Evolutionary conservation across 192 early-diverging fungal genomes (phyloP).

Genomic region (Martensiomyces pterosporus): DNA sequence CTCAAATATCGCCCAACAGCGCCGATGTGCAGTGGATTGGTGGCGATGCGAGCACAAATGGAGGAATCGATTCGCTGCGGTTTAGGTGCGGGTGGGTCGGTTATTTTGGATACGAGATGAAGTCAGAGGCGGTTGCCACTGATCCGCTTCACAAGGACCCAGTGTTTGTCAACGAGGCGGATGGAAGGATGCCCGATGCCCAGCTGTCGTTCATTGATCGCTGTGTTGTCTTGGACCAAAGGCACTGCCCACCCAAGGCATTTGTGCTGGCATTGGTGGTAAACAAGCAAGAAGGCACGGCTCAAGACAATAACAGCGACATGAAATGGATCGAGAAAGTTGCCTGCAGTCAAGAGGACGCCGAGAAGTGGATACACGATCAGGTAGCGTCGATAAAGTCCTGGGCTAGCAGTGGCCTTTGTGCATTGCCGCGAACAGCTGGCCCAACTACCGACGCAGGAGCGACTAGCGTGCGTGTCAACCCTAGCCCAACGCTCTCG

Average conservation of each 20-base stretch:
- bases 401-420: neutral
- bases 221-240: constrained; percentile 70
- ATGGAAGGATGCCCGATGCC: constrained; percentile 60
- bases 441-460: neutral
- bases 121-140: constrained; percentile 64
- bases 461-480: neutral
- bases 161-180: neutral
- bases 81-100: constrained; percentile 88
- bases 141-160: constrained; percentile 20
- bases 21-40: constrained; percentile 11
- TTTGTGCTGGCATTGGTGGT: constrained; percentile 17
- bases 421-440: no score
- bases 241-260: constrained; percentile 4
- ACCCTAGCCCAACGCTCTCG: constrained; percentile 8
- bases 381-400: neutral
- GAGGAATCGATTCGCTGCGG: constrained; percentile 31
- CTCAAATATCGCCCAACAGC: constrained; percentile 11
- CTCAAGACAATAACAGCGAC: no score
- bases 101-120: constrained; percentile 94
- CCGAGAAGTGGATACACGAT: constrained; percentile 9
- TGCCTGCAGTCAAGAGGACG: neutral
- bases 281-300: no score
- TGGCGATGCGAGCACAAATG: constrained; percentile 6
- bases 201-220: constrained; percentile 73
- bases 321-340: neutral